phyloP scores from a whole-genome alignment of 228 moss, liverwort and hornwort species.

The Sphagnum magellanicum region DNA sequence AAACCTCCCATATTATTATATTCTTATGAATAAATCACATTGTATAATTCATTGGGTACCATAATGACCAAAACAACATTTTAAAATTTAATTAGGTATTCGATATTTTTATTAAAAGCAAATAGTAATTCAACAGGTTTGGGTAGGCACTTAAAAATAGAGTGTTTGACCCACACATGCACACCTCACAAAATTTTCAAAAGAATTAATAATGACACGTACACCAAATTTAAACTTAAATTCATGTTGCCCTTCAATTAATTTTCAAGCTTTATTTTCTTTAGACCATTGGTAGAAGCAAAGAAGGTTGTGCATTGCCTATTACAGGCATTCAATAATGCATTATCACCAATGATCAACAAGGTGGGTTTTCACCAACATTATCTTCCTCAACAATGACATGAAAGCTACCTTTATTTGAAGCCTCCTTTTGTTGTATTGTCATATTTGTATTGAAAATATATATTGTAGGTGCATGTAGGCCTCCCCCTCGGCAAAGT shows the following conservation, averaged over 20 bases:
- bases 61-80: no score
- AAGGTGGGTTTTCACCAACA: constrained; percentile 50
- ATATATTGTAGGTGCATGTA: no score
- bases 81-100: constrained; percentile 10
- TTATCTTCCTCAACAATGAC: constrained; percentile 24
- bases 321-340: constrained; percentile 42
- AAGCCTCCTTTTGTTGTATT: not conserved
- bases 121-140: constrained; percentile 33
- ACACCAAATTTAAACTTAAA: constrained; percentile 86
- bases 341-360: constrained; percentile 62
- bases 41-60: no score
- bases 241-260: constrained; percentile 34
- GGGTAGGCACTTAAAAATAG: constrained; percentile 38
- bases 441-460: no score
- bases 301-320: constrained; percentile 7
- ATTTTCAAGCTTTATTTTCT: constrained; percentile 7
- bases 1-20: no score
- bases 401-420: constrained; percentile 2
- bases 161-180: constrained; percentile 62
- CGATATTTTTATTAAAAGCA: constrained; percentile 26
- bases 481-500: no score
- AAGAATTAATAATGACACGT: constrained; percentile 57
- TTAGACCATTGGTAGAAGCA: constrained; percentile 1
- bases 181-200: constrained; percentile 60
- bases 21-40: no score